A percentile compares a stretch with the other conserved stretches of the same genome.
Conservation (phyloP, 257 asterid species). For the Solanum lycopersicoides region DNA sequence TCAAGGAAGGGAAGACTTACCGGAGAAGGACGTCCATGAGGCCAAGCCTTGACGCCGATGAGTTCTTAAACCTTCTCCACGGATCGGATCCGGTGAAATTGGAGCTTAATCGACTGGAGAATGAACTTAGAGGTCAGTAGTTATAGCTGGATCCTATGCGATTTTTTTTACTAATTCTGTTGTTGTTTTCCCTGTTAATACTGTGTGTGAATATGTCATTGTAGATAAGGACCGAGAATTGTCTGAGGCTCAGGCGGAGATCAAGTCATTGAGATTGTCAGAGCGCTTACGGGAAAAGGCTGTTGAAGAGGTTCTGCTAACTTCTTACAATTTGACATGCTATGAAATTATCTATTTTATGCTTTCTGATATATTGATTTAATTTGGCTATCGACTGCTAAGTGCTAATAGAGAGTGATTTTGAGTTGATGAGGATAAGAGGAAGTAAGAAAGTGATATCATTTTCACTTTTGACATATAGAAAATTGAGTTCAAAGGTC, state of each 20-base stretch:
- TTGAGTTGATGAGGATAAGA: not conserved
- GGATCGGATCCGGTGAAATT: constrained; percentile 99
- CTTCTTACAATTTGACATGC: not conserved
- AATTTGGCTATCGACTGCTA: not conserved
- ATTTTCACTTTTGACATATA: not conserved
- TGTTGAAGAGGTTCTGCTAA: constrained; percentile 73
- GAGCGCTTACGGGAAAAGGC: constrained; percentile 87
- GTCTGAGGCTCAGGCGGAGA: constrained; percentile 78
- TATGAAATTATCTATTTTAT: not conserved
- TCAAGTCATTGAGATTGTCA: constrained; percentile 65
- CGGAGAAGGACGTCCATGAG: constrained; percentile 80
- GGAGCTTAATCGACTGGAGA: constrained; percentile 98
- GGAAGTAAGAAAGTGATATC: not conserved
- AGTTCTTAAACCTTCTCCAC: constrained; percentile 81
- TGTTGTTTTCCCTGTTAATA: not conserved
- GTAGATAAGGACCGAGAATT: constrained; percentile 82
- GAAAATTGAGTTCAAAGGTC: not conserved
- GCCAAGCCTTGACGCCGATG: constrained; percentile 89
- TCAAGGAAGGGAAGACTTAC: constrained; percentile 50
- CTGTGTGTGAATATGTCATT: not conserved
- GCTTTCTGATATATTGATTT: not conserved
- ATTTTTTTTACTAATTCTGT: constrained; percentile 11
- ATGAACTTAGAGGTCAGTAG: constrained; percentile 88
- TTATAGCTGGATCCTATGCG: constrained; percentile 48
- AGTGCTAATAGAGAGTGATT: not conserved